Evolutionary conservation across 2,329 filamentous ascomycete genomes (phyloP).

Genomic region (Clarireedia hainanense): DNA sequence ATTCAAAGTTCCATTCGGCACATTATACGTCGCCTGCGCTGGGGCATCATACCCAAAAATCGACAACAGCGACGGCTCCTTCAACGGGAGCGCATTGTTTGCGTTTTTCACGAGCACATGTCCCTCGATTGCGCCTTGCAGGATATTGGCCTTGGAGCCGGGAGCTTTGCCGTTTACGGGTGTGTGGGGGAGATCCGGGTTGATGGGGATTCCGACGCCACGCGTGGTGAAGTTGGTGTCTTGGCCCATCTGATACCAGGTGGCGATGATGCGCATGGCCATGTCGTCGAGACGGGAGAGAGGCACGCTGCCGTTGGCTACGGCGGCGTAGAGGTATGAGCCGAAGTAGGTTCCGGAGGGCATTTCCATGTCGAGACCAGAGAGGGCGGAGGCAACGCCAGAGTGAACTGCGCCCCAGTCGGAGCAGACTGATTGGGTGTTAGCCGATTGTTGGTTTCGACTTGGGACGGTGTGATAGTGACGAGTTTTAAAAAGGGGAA

Average conservation of each 20-base stretch:
- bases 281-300: conserved; percentile 45
- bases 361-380: conserved; percentile 64
- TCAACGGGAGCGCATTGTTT: conserved; percentile 46
- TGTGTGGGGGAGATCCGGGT: conserved; percentile 41
- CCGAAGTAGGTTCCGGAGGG: conserved; percentile 18
- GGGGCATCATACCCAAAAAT: conserved; percentile 52
- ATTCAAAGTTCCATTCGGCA: not conserved
- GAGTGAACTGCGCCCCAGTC: conserved; percentile 82
- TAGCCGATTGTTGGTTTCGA: too few species aligned
- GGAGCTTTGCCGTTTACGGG: conserved; percentile 48
- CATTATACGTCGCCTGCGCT: not conserved
- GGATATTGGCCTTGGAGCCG: conserved; percentile 38
- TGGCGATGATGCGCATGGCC: conserved; percentile 53
- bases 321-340: conserved; percentile 40
- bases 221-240: conserved; percentile 33
- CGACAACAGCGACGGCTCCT: conserved; percentile 41
- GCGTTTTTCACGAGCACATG: conserved; percentile 56
- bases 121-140: conserved; percentile 47
- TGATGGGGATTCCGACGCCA: conserved; percentile 39
- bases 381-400: conserved; percentile 68
- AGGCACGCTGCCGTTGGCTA: conserved; percentile 47
- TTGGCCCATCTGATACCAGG: conserved; percentile 53
- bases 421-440: conserved; percentile 48
- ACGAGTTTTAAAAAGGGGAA: too few species aligned
- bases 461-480: too few species aligned